Percentiles rank a stretch among this genome's conserved stretches.
Evolutionary conservation across 1,284 basidiomycete species (phyloP).

Genomic region (Cutaneotrichosporon curvatum): DNA sequence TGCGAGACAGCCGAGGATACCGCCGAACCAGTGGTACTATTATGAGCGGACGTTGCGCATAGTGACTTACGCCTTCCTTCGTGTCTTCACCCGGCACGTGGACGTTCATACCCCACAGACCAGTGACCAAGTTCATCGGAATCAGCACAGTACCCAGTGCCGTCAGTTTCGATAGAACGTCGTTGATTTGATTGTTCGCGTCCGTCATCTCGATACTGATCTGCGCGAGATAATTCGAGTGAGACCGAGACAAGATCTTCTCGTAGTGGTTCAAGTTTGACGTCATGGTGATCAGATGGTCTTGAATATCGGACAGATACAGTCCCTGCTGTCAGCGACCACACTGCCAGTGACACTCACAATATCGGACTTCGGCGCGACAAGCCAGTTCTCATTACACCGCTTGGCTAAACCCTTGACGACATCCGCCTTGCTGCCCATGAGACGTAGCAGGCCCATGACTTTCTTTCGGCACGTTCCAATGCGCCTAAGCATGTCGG

Average conservation of each 20-base stretch:
- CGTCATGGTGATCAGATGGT: constrained; percentile 99
- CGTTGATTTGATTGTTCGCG: constrained; percentile 99
- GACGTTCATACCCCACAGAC: constrained; percentile 50
- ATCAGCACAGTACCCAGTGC: constrained; percentile 96
- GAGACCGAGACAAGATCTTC: constrained; percentile 95
- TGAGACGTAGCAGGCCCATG: constrained; percentile 86
- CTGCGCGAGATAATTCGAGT: constrained; percentile 98
- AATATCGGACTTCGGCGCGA: constrained; percentile 96
- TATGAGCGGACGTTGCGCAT: background rate
- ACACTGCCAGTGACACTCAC: constrained; percentile 50
- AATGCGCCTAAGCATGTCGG: constrained; percentile 75
- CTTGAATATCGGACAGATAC: constrained; percentile 90
- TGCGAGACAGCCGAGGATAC: constrained; percentile 70
- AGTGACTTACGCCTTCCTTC: constrained; percentile 43
- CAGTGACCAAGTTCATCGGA: constrained; percentile 92
- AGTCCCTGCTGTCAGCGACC: constrained; percentile 58
- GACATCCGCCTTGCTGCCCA: constrained; percentile 99
- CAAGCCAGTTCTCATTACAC: constrained; percentile 96
- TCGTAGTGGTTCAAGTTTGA: constrained; percentile 94
- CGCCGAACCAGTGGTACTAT: constrained; percentile 62
- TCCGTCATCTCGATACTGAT: constrained; percentile 99
- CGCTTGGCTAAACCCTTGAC: constrained; percentile 97
- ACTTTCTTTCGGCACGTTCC: constrained; percentile 99
- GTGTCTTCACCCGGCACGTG: constrained; percentile 72
- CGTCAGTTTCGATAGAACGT: constrained; percentile 96